These are phyloP conservation scores for Citeromyces hawaiiensis DNA, from an alignment of 1,139 yeast genomes.

Conservation along the genomic window DNA sequence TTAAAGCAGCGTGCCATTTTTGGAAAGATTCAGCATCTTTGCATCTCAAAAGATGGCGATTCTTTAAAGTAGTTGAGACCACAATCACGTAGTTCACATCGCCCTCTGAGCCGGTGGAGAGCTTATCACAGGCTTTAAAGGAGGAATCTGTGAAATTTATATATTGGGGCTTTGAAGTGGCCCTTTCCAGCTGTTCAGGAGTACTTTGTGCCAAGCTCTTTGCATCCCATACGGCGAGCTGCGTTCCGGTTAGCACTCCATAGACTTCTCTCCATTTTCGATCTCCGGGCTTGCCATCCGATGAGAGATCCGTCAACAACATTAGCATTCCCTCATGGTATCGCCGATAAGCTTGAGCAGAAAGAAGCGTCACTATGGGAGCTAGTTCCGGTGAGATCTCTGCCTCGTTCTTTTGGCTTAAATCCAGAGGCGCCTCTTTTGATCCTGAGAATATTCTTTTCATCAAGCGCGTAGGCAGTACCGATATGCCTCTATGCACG, in stretches of 20 bases:
- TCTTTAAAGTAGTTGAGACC: constrained; percentile 82
- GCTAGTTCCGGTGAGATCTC: constrained; percentile 49
- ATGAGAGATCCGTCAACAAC: constrained; percentile 57
- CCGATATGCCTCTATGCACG: neutral
- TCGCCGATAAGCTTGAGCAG: constrained; percentile 63
- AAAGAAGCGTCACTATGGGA: constrained; percentile 60
- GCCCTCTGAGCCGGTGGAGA: constrained; percentile 49
- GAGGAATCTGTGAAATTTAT: constrained; percentile 85
- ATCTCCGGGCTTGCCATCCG: constrained; percentile 77
- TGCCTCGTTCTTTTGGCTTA: constrained; percentile 9
- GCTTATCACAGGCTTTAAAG: constrained; percentile 55
- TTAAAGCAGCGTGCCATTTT: constrained; percentile 71
- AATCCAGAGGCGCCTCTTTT: constrained; percentile 10
- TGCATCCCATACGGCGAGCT: constrained; percentile 89
- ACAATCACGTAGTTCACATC: constrained; percentile 67
- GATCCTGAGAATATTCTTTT: constrained; percentile 10
- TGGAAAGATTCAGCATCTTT: constrained; percentile 39
- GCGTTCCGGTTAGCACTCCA: constrained; percentile 84
- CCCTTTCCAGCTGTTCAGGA: constrained; percentile 35
- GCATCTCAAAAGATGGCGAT: constrained; percentile 72
- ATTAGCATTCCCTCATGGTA: constrained; percentile 66
- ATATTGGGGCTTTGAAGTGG: constrained; percentile 69
- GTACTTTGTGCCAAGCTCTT: constrained; percentile 47
- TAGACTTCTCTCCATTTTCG: constrained; percentile 88
- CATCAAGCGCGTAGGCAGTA: constrained; percentile 3